Evolutionary conservation across 495 filamentous ascomycete species (phyloP).

Genomic region (Penicillium salamii): DNA sequence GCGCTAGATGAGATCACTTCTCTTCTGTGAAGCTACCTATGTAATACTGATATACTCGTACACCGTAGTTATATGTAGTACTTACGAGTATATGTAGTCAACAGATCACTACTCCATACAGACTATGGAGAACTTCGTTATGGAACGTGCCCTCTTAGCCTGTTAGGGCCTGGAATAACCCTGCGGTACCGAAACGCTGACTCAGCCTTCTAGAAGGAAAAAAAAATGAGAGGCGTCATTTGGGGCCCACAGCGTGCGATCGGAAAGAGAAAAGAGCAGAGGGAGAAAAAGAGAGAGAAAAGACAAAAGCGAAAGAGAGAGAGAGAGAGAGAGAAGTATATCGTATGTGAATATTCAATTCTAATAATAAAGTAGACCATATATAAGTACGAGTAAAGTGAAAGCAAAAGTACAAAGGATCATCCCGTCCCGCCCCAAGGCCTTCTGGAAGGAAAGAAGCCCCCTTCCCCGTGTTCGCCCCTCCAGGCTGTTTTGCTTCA

Average conservation of each 20-base stretch:
- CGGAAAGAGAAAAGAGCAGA: slow-evolving; percentile 6
- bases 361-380: no score
- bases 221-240: slow-evolving; percentile 17
- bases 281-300: neutral
- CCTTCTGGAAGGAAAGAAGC: slow-evolving; percentile 26
- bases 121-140: no score
- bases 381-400: neutral
- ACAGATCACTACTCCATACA: no score
- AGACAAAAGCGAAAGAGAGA: neutral
- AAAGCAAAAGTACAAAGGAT: slow-evolving; percentile 8
- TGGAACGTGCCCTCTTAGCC: no score
- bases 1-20: slow-evolving; percentile 22
- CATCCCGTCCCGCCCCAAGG: slow-evolving; percentile 22
- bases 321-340: no score
- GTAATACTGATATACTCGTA: no score
- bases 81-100: no score
- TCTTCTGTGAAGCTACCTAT: no score
- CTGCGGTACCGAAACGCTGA: slow-evolving; percentile 13
- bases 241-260: slow-evolving; percentile 21
- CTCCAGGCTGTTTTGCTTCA: slow-evolving; percentile 4
- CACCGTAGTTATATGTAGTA: no score
- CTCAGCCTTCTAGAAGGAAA: slow-evolving; percentile 31
- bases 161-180: neutral
- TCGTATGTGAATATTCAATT: no score
- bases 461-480: slow-evolving; percentile 22